phyloP scores from a whole-genome alignment of 1,284 basidiomycete genomes.

The Golubevia pallescens region DNA sequence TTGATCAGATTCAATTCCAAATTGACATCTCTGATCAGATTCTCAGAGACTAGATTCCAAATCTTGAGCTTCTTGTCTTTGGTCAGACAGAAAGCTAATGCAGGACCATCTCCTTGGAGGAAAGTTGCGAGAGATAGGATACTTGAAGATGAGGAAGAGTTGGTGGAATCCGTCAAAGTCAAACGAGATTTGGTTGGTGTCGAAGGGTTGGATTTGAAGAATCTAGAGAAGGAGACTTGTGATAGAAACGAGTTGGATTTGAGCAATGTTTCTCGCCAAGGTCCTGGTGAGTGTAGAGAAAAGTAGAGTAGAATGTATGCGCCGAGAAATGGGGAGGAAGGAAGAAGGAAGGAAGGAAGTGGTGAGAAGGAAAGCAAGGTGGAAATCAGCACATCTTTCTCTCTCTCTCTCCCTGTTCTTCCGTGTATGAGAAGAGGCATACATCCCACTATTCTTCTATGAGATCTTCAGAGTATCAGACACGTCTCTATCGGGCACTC shows the following conservation, averaged over 20 bases:
- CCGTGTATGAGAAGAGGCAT: no score
- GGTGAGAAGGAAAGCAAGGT: no score
- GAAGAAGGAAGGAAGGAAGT: no score
- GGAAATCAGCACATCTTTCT: no score
- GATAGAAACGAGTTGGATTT: background rate
- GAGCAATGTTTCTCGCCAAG: background rate
- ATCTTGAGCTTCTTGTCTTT: background rate
- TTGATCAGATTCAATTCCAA: no score
- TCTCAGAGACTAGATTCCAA: background rate
- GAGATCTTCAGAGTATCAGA: background rate
- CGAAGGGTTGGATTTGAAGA: background rate
- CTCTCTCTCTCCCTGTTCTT: no score
- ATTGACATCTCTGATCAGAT: no score
- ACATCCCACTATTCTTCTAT: no score
- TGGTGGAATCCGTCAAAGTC: background rate
- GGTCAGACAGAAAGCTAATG: background rate
- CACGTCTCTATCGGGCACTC: background rate
- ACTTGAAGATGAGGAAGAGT: background rate
- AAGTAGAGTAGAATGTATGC: background rate
- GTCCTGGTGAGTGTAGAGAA: background rate
- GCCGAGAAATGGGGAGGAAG: no score
- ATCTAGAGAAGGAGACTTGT: background rate
- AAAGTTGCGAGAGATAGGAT: background rate
- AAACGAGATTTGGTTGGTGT: background rate
- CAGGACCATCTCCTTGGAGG: background rate